These are phyloP conservation scores for Phytophthora pinifolia DNA, from an alignment of 352 stramenopile species.

Conservation along the genomic window DNA sequence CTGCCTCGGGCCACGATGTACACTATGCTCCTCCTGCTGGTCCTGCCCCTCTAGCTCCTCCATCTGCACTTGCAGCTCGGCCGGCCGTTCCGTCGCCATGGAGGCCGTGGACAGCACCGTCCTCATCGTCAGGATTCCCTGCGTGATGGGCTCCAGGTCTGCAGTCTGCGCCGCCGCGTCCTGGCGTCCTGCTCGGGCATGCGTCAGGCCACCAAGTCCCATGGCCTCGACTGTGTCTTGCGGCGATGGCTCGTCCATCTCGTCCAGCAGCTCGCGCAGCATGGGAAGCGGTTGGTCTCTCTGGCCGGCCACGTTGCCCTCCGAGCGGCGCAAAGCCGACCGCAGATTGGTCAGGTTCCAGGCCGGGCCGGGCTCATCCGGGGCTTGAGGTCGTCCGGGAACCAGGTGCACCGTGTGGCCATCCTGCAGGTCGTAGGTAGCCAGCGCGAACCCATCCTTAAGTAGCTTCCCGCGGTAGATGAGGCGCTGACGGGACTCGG, in stretches of 20 bases:
- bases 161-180: neutral
- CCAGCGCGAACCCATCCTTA: conserved; percentile 69
- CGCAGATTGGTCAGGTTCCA: conserved; percentile 69
- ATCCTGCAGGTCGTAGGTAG: conserved; percentile 88
- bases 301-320: neutral
- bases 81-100: neutral
- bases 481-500: conserved; percentile 75
- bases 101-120: conserved; percentile 53
- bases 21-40: conserved; percentile 3
- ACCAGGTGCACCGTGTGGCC: conserved; percentile 93
- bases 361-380: conserved; percentile 28
- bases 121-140: conserved; percentile 54
- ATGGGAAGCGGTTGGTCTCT: conserved; percentile 30
- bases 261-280: conserved; percentile 42
- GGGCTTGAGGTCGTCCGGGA: neutral
- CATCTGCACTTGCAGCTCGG: neutral
- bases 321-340: conserved; percentile 36
- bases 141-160: conserved; percentile 58
- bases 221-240: conserved; percentile 31
- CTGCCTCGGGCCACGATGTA: conserved; percentile 39
- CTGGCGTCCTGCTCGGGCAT: neutral
- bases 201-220: conserved; percentile 18
- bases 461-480: conserved; percentile 92
- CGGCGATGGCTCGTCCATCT: conserved; percentile 27
- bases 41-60: neutral